phyloP scores from a whole-genome alignment of 208 protist species.

The Trichomonas gallinae region DNA sequence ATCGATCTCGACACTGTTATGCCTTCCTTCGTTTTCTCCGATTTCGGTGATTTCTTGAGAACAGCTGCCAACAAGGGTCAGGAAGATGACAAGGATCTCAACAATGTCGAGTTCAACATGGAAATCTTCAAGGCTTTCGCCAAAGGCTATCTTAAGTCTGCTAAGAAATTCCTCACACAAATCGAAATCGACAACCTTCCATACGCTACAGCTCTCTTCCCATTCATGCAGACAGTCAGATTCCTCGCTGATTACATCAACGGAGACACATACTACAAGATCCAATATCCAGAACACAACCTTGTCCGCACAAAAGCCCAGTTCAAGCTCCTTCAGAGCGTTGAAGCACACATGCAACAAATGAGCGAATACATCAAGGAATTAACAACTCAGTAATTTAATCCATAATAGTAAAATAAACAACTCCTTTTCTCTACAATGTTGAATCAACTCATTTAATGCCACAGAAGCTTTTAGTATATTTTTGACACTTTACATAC shows the following conservation, averaged over 20 bases:
- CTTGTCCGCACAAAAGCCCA: background rate
- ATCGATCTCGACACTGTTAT: slow-evolving; percentile 3
- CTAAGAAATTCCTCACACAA: background rate
- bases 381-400: too few relatives aligned
- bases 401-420: too few relatives aligned
- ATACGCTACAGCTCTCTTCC: background rate
- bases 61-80: background rate
- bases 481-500: too few relatives aligned
- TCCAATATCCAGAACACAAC: background rate
- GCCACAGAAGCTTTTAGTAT: too few relatives aligned
- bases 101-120: background rate
- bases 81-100: background rate
- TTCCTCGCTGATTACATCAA: background rate
- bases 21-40: background rate
- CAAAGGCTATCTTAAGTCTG: background rate
- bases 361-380: background rate
- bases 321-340: background rate
- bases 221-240: background rate
- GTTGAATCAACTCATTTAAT: too few relatives aligned
- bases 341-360: background rate
- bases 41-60: background rate
- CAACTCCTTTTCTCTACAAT: too few relatives aligned
- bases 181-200: slow-evolving; percentile 4
- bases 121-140: background rate
- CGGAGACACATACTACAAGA: background rate